Base-by-base conservation (phyloP, 2,329 filamentous ascomycete species). In the Neophaeococcomyces aloes region DNA sequence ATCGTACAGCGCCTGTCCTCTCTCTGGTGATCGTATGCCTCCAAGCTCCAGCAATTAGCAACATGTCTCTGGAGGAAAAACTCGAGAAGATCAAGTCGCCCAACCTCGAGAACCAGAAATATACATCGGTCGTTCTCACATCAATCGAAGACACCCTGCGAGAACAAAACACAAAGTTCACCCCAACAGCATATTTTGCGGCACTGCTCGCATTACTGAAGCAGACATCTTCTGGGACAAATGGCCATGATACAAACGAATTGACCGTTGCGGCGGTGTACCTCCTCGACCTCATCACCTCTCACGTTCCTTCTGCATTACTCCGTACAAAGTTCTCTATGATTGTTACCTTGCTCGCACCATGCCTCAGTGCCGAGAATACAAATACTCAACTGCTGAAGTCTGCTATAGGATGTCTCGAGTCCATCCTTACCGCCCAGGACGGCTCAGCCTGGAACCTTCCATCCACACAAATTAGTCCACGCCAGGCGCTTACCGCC, bases 21-120 rank as follows among this genome's bases (percentile, higher is more conserved):
- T 13, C 18, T 15, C 29, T 29, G 15, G 13, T 29, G 18, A 29
- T 8, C n/a, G 7, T 8, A 6, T 39, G 15, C 25, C 21, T 7
- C 17, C 14, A 21, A n/a, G 29, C 21, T 27, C 25, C n/a, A 30
- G 10, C 5, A 18, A 14, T 19, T 7, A n/a, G 10, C 35, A 48
- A 43, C 7, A 54, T 55, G 53, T 55, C 78, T 65, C 69, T 96
- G 59, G 79, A 83, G 63, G 89, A 94, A 72, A 93, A 87, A 72
- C 78, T 98, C 63, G 85, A 89, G 70, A 95, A 93, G 76, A 95
- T 96, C 65, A 85, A 91, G 67, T 91, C 85, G 61, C 91, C 91
- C 45, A 94, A 94, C 66, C 78, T 95, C 58, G 86, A 96, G 66
- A 94, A 85, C 63, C 88, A 95, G 68, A 80, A 94, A 65, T 86